Percentiles rank a stretch among this genome's conserved stretches.
Evolutionary conservation across 176 grass and related monocot species (phyloP).

Genomic region (Miscanthus lutarioriparius): DNA sequence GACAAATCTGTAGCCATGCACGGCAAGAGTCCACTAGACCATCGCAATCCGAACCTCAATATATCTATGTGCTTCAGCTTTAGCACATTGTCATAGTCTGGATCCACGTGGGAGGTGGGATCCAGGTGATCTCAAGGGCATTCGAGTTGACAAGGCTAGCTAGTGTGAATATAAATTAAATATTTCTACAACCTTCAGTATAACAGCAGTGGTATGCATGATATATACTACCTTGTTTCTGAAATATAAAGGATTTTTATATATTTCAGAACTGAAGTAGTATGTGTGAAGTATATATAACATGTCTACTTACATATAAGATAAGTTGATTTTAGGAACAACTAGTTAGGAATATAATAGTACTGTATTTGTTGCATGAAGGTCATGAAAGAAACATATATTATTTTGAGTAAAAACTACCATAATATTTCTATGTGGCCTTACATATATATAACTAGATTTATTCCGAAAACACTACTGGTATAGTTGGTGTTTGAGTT

Average conservation of each 20-base stretch:
- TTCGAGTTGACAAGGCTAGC: neutral
- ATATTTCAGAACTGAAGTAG: too few relatives aligned
- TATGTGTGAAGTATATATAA: neutral
- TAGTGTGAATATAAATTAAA: neutral
- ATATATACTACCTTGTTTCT: too few relatives aligned
- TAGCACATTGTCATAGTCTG: neutral
- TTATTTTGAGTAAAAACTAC: neutral
- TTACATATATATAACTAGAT: too few relatives aligned
- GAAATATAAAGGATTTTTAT: too few relatives aligned
- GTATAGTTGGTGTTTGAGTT: neutral
- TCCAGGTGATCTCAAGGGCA: neutral
- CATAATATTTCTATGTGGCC: neutral
- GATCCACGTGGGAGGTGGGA: constrained; percentile 7
- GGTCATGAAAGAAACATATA: neutral
- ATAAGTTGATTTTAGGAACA: neutral
- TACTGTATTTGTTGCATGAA: neutral
- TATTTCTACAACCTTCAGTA: neutral
- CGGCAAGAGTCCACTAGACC: neutral
- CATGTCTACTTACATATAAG: neutral
- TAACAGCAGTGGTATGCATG: neutral
- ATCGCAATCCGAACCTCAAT: neutral
- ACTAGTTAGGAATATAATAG: neutral
- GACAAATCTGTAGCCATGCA: constrained; percentile 13
- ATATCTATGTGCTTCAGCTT: neutral
- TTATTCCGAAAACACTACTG: neutral